Evolutionary conservation across 345 rosid genomes (phyloP).

Genomic region (Nasturtium officinale): DNA sequence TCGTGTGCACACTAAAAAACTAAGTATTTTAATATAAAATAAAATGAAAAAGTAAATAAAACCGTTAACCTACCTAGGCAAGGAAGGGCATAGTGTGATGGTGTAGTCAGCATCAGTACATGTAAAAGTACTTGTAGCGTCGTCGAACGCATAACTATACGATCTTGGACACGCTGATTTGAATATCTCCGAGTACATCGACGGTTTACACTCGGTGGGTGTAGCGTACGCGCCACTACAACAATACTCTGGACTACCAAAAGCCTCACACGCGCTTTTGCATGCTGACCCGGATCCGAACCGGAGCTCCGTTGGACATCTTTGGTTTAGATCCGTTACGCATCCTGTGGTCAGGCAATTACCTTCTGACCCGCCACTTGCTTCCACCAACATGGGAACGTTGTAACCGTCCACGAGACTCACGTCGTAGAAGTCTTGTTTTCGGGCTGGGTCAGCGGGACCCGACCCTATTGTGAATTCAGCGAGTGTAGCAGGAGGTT

Average conservation of each 20-base stretch:
- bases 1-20: constrained; percentile 36
- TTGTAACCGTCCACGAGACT: constrained; percentile 79
- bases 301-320: constrained; percentile 64
- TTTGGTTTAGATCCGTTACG: constrained; percentile 59
- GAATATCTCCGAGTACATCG: constrained; percentile 61
- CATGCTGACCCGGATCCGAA: constrained; percentile 51
- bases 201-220: constrained; percentile 65
- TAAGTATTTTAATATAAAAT: not conserved
- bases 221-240: constrained; percentile 66
- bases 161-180: constrained; percentile 70
- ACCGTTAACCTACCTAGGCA: constrained; percentile 53
- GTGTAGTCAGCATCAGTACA: constrained; percentile 64
- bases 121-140: constrained; percentile 72
- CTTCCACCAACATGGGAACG: constrained; percentile 57
- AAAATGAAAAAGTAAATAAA: not conserved
- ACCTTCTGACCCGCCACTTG: constrained; percentile 61
- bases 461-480: constrained; percentile 74
- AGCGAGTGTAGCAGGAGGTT: constrained; percentile 68
- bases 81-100: constrained; percentile 74
- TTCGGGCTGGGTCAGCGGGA: constrained; percentile 45
- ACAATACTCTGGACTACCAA: constrained; percentile 63
- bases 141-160: constrained; percentile 82
- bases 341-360: constrained; percentile 65
- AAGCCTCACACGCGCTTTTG: constrained; percentile 83
- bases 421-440: constrained; percentile 67